Percentiles rank a stretch among this genome's conserved stretches.
These are phyloP conservation scores for Urostyla sp. DNA, from an alignment of 73 alveolate genomes.

Conservation along the genomic window DNA sequence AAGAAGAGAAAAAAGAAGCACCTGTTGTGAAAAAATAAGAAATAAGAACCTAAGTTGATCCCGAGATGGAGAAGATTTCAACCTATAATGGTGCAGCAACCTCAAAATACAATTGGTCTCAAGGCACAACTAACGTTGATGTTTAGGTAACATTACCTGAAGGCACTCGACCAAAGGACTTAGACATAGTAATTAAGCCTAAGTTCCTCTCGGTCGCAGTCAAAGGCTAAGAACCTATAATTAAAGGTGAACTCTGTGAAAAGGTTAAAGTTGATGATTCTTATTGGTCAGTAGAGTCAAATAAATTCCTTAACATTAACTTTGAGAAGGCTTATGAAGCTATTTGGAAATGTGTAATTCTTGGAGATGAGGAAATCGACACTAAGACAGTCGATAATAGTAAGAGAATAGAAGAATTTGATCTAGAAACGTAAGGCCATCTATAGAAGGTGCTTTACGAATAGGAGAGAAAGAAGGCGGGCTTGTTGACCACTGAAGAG, in stretches of 20 bases:
- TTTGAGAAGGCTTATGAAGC: slow-evolving; percentile 94
- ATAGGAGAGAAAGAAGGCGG: slow-evolving; percentile 93
- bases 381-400: slow-evolving; percentile 97
- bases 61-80: slow-evolving; percentile 75
- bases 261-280: slow-evolving; percentile 93
- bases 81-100: slow-evolving; percentile 98
- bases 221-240: slow-evolving; percentile 80
- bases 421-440: slow-evolving; percentile 97
- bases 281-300: slow-evolving; percentile 95
- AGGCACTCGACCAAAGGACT: slow-evolving; percentile 85
- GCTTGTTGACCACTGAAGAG: slow-evolving; percentile 97
- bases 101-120: slow-evolving; percentile 97
- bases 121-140: slow-evolving; percentile 92
- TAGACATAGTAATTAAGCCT: slow-evolving; percentile 87
- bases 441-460: slow-evolving; percentile 95
- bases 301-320: slow-evolving; percentile 81
- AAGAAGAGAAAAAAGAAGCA: slow-evolving; percentile 25
- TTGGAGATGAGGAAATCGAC: slow-evolving; percentile 98
- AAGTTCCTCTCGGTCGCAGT: slow-evolving; percentile 79
- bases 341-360: slow-evolving; percentile 96
- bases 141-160: slow-evolving; percentile 88
- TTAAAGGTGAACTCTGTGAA: slow-evolving; percentile 96
- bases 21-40: slow-evolving; percentile 59
- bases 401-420: slow-evolving; percentile 96
- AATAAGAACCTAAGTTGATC: slow-evolving; percentile 59